Conservation (phyloP, 1,284 basidiomycete genomes). For the Ganoderma lingzhi region DNA sequence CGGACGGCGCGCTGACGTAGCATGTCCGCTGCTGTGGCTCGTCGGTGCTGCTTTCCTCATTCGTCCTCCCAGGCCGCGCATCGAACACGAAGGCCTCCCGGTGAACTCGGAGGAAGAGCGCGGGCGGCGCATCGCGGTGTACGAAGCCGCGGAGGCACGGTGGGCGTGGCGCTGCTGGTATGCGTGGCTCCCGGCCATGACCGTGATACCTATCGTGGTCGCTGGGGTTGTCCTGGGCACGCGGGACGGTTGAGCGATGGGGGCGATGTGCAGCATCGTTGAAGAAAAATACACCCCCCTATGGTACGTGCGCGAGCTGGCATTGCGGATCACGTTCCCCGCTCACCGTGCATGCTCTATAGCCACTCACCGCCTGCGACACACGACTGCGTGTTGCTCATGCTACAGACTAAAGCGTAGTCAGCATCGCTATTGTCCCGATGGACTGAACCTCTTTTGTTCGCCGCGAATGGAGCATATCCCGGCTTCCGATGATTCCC, state of each 20-base stretch:
- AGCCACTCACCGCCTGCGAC: neutral
- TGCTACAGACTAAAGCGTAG: neutral
- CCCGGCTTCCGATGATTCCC: conserved; percentile 7
- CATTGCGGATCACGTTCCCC: neutral
- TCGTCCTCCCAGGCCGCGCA: conserved; percentile 20
- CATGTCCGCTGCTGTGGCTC: conserved; percentile 28
- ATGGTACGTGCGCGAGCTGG: neutral
- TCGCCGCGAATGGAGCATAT: conserved; percentile 11
- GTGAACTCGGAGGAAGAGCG: conserved; percentile 23
- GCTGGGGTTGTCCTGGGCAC: conserved; percentile 2
- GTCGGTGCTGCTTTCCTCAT: conserved; percentile 20
- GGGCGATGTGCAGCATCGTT: neutral
- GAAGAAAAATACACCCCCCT: neutral
- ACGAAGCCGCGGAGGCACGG: conserved; percentile 21
- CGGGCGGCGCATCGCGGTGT: conserved; percentile 20
- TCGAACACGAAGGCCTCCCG: conserved; percentile 18
- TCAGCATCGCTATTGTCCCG: conserved; percentile 1
- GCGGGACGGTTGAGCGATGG: neutral
- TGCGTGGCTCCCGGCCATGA: conserved; percentile 13
- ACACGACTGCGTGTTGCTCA: neutral
- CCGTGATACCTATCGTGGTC: conserved; percentile 12
- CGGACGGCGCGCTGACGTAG: conserved; percentile 14
- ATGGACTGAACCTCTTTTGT: conserved; percentile 13
- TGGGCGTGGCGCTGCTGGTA: conserved; percentile 27
- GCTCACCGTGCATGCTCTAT: neutral